Conservation (phyloP, 1,284 basidiomycete species). For the Apiotrichum akiyoshidainum region DNA sequence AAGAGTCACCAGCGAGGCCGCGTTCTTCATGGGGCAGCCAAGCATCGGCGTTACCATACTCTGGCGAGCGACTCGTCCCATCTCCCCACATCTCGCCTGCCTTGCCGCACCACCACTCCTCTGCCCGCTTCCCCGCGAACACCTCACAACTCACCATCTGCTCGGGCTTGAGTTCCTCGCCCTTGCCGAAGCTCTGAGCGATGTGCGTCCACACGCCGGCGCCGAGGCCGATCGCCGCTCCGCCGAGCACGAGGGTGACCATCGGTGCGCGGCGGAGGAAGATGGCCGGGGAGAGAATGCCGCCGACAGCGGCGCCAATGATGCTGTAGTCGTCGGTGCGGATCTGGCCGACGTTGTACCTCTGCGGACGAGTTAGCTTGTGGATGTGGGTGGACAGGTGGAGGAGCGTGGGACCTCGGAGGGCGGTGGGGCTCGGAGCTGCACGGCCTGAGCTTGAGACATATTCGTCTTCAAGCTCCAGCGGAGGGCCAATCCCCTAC, state of each 20-base stretch:
- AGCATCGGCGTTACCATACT: too few species aligned
- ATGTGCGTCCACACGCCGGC: conserved; percentile 41
- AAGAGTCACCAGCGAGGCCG: too few species aligned
- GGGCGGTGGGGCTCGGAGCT: too few species aligned
- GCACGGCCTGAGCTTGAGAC: too few species aligned
- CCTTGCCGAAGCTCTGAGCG: conserved; percentile 31
- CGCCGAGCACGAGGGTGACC: conserved; percentile 36
- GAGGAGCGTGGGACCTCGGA: not conserved
- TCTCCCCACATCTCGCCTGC: too few species aligned
- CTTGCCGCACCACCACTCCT: not conserved
- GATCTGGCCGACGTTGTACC: conserved; percentile 34
- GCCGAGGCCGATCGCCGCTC: conserved; percentile 44
- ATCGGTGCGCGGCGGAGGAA: conserved; percentile 43
- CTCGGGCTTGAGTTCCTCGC: conserved; percentile 35
- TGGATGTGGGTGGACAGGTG: not conserved
- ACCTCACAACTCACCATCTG: conserved; percentile 37
- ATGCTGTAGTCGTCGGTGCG: conserved; percentile 47
- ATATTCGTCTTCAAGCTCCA: too few species aligned
- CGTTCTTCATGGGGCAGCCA: too few species aligned
- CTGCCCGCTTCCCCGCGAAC: not conserved
- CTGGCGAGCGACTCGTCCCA: too few species aligned
- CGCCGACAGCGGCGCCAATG: conserved; percentile 43
- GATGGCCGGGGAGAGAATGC: conserved; percentile 41
- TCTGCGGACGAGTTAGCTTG: conserved; percentile 14
- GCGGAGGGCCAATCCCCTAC: too few species aligned